These are phyloP conservation scores for Fusarium siculi DNA, from an alignment of 2,329 filamentous ascomycete species.

Conservation along the genomic window DNA sequence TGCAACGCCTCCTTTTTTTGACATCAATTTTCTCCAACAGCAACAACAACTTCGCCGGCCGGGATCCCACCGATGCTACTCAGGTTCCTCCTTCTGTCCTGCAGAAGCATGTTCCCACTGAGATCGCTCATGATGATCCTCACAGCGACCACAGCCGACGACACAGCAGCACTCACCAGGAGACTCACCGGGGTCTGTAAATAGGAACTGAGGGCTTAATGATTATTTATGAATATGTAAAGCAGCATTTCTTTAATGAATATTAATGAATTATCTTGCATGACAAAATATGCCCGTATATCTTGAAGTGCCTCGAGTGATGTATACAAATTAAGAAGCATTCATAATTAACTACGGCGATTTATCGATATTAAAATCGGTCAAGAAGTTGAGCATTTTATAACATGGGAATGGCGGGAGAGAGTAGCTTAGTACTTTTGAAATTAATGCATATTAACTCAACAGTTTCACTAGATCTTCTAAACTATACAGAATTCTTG, in stretches of 20 bases:
- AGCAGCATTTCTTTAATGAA: constrained; percentile 27
- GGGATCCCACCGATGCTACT: constrained; percentile 65
- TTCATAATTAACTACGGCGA: no score
- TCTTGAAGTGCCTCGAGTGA: no score
- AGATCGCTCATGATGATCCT: constrained; percentile 57
- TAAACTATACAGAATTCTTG: background rate
- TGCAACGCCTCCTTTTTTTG: constrained; percentile 11
- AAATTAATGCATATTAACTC: no score
- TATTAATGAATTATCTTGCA: constrained; percentile 23
- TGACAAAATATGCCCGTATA: no score
- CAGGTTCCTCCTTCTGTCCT: constrained; percentile 68
- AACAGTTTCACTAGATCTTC: background rate
- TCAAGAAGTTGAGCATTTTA: background rate
- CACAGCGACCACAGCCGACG: constrained; percentile 57
- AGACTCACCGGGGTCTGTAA: constrained; percentile 59
- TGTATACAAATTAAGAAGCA: no score
- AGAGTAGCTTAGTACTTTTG: background rate
- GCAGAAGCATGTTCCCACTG: constrained; percentile 57
- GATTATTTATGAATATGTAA: constrained; percentile 37
- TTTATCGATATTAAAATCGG: background rate
- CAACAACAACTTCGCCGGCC: constrained; percentile 32
- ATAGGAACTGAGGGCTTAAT: background rate
- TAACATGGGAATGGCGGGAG: background rate
- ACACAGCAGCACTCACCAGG: constrained; percentile 61
- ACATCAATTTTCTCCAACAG: constrained; percentile 25